phyloP scores from a whole-genome alignment of 768 basidiomycete species.

The Termitomyces sp. region DNA sequence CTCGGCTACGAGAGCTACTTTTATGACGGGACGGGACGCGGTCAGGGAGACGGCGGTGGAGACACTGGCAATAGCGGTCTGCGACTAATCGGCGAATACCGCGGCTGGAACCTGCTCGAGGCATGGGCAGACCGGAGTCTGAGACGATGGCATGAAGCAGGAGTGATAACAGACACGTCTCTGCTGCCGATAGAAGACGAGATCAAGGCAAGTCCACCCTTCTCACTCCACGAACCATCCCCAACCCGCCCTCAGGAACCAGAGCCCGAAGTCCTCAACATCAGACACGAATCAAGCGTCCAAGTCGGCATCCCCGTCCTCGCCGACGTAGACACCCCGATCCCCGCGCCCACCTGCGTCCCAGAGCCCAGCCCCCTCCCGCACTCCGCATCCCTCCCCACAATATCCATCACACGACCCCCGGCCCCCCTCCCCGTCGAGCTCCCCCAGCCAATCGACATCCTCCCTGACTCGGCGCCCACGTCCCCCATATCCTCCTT shows the following conservation, averaged over 20 bases:
- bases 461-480: conserved; percentile 40
- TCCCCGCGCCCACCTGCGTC: conserved; percentile 23
- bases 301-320: conserved; percentile 64
- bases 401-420: conserved; percentile 61
- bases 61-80: conserved; percentile 68
- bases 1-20: conserved; percentile 87
- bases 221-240: not conserved
- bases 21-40: conserved; percentile 72
- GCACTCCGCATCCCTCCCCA: conserved; percentile 31
- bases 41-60: conserved; percentile 74
- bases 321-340: conserved; percentile 31
- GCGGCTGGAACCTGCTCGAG: conserved; percentile 89
- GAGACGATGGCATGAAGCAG: conserved; percentile 79
- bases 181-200: conserved; percentile 35
- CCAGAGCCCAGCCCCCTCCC: conserved; percentile 14
- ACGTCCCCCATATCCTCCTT: conserved; percentile 39
- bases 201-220: conserved; percentile 39
- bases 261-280: conserved; percentile 33
- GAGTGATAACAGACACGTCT: conserved; percentile 53
- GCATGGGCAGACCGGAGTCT: conserved; percentile 91
- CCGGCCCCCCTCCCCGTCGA: conserved; percentile 68
- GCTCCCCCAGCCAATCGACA: conserved; percentile 61
- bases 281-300: conserved; percentile 36
- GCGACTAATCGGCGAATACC: conserved; percentile 78
- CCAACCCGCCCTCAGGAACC: conserved; percentile 23